These are phyloP conservation scores for Polysphondylium violaceum DNA, from an alignment of 78 protist genomes.

Conservation along the genomic window DNA sequence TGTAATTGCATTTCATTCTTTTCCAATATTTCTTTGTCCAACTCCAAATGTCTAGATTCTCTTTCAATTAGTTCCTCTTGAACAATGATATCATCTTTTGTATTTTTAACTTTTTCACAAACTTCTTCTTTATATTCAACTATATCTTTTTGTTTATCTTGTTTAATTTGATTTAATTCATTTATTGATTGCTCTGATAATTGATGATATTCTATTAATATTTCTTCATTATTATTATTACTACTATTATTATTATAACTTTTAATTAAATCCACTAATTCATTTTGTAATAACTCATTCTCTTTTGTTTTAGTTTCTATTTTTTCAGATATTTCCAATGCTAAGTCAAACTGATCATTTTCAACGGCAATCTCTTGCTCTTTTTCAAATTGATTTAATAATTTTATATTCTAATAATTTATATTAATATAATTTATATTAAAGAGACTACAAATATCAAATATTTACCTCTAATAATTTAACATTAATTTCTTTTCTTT, in stretches of 20 bases:
- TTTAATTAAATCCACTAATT: neutral
- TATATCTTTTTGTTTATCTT: neutral
- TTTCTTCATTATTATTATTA: neutral
- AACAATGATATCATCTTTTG: constrained; percentile 2
- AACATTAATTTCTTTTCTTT: neutral
- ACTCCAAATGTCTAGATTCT: constrained; percentile 19
- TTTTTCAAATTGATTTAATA: constrained; percentile 3
- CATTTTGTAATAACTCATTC: neutral
- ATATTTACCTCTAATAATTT: constrained; percentile 8
- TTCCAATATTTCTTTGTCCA: constrained; percentile 46
- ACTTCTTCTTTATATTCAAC: constrained; percentile 9
- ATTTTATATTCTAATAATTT: neutral
- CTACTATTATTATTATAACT: neutral
- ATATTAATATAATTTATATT: neutral
- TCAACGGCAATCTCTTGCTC: constrained; percentile 27
- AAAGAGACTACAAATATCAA: neutral
- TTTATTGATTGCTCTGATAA: neutral
- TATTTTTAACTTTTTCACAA: neutral
- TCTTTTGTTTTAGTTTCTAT: neutral
- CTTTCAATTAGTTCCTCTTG: constrained; percentile 11
- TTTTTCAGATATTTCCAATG: neutral
- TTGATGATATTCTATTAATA: neutral
- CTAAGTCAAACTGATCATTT: constrained; percentile 49
- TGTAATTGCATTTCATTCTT: neutral
- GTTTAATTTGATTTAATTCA: neutral